phyloP scores from a whole-genome alignment of 768 basidiomycete species.

The Pilatotrama ljubarskyi region DNA sequence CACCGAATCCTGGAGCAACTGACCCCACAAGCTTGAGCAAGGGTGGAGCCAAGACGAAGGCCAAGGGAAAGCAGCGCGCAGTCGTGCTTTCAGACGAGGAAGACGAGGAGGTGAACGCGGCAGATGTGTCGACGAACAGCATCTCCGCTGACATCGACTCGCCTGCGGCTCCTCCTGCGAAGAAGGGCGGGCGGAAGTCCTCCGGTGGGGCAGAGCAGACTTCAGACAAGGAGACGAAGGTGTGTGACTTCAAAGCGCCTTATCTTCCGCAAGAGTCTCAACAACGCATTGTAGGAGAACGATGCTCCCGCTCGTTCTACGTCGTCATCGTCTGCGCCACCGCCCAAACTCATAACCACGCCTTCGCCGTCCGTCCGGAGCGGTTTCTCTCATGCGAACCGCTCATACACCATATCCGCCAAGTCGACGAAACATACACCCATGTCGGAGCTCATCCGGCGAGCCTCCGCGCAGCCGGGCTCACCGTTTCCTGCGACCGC shows the following conservation, averaged over 20 bases:
- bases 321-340: neutral
- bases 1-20: neutral
- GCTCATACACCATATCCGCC: conserved; percentile 45
- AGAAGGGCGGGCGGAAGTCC: conserved; percentile 15
- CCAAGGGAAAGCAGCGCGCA: conserved; percentile 24
- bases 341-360: conserved; percentile 5
- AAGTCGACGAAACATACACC: conserved; percentile 52
- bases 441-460: conserved; percentile 76
- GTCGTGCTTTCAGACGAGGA: conserved; percentile 26
- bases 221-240: conserved; percentile 14
- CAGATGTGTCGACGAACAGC: conserved; percentile 12
- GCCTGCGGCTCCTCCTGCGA: conserved; percentile 1
- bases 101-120: conserved; percentile 13
- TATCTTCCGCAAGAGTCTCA: neutral
- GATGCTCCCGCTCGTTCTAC: conserved; percentile 4
- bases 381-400: conserved; percentile 12
- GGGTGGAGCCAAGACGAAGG: conserved; percentile 3
- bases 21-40: neutral
- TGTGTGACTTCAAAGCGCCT: neutral
- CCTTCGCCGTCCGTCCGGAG: conserved; percentile 7
- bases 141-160: conserved; percentile 7
- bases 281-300: conserved; percentile 1
- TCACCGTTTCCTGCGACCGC: conserved; percentile 53
- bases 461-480: conserved; percentile 64
- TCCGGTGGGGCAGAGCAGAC: neutral